phyloP scores from a whole-genome alignment of 257 asterid genomes.

The Solanum pinnatisectum region DNA sequence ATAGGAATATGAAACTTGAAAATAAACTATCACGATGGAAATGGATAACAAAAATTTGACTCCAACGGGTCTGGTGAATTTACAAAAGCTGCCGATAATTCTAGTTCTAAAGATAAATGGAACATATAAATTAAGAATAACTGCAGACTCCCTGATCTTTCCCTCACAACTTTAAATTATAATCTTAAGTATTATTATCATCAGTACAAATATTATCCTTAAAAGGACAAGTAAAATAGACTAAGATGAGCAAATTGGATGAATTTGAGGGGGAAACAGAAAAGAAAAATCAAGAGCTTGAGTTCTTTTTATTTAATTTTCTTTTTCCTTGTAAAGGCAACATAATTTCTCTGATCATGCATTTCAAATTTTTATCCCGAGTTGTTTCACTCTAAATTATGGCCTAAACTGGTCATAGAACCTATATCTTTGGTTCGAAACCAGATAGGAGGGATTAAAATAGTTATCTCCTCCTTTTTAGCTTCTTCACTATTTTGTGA shows the following conservation, averaged over 20 bases:
- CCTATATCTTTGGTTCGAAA: neutral
- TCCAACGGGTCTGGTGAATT: neutral
- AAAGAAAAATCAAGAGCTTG: neutral
- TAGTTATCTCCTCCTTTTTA: neutral
- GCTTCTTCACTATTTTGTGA: neutral
- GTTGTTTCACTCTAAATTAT: neutral
- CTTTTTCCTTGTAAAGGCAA: neutral
- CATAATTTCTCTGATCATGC: neutral
- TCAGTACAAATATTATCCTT: neutral
- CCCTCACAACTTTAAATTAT: neutral
- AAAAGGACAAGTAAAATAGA: neutral
- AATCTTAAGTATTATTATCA: neutral
- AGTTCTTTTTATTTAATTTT: neutral
- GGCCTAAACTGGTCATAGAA: neutral
- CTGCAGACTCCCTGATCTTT: neutral
- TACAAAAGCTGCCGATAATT: neutral
- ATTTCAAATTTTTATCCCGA: neutral
- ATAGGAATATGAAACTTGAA: neutral
- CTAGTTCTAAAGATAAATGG: neutral
- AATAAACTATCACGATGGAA: neutral
- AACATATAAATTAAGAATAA: neutral
- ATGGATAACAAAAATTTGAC: neutral
- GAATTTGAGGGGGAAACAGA: neutral
- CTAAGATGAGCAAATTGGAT: neutral
- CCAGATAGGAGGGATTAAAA: neutral